phyloP scores from a whole-genome alignment of 2,329 filamentous ascomycete species.

The Fusarium euwallaceae region DNA sequence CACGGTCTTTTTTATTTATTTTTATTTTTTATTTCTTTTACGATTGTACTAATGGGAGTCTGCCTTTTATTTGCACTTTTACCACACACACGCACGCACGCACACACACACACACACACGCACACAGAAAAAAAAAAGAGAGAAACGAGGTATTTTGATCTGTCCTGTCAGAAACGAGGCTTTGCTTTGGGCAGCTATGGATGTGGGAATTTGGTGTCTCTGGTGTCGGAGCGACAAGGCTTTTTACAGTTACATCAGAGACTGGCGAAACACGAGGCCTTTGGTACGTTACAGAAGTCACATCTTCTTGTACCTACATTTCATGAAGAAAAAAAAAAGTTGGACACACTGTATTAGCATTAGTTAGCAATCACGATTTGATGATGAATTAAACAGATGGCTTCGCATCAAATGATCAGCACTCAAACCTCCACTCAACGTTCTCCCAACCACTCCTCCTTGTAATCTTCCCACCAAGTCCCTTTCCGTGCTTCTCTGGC shows the following conservation, averaged over 20 bases:
- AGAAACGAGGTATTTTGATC: background rate
- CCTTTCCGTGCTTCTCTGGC: slow-evolving; percentile 35
- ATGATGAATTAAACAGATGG: slow-evolving; percentile 21
- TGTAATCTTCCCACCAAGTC: slow-evolving; percentile 30
- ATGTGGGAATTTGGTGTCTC: background rate
- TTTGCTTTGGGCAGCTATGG: background rate
- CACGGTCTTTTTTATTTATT: background rate
- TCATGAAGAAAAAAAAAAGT: slow-evolving; percentile 9
- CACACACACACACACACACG: too few relatives aligned
- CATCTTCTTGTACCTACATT: background rate
- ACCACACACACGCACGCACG: background rate
- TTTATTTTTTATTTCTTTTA: background rate
- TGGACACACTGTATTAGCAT: slow-evolving; percentile 20
- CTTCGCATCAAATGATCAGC: slow-evolving; percentile 16
- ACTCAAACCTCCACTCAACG: slow-evolving; percentile 39
- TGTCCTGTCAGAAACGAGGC: background rate
- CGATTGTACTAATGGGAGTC: background rate
- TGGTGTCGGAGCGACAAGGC: background rate
- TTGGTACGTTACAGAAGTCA: background rate
- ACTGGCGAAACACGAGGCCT: slow-evolving; percentile 15
- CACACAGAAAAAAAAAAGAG: background rate
- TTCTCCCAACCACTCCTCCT: slow-evolving; percentile 33
- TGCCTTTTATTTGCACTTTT: background rate
- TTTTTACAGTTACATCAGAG: background rate
- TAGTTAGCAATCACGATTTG: slow-evolving; percentile 8